Percentiles rank a stretch among this genome's conserved stretches.
These are phyloP conservation scores for Aureobasidium sp. DNA, from an alignment of 2,329 filamentous ascomycete species.

Conservation along the genomic window DNA sequence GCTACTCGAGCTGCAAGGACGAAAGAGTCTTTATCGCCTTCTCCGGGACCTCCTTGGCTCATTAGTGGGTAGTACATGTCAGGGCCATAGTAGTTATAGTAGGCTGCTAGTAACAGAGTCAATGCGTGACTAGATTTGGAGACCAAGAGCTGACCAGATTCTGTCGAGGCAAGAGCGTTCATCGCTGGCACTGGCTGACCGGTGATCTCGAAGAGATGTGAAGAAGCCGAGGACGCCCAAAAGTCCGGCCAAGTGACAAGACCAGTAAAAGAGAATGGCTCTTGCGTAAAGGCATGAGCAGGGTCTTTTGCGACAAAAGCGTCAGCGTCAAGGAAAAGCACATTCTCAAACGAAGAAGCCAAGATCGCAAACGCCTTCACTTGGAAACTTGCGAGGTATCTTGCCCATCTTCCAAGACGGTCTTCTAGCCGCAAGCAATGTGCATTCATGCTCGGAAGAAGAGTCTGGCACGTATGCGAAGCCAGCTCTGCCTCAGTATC, in stretches of 20 bases:
- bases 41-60: constrained; percentile 40
- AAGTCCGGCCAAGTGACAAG: constrained; percentile 45
- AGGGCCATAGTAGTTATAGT: constrained; percentile 45
- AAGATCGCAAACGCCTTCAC: constrained; percentile 44
- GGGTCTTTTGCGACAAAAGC: constrained; percentile 40
- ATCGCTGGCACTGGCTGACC: constrained; percentile 25
- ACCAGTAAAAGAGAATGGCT: constrained; percentile 36
- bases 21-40: constrained; percentile 48
- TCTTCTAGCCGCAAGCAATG: constrained; percentile 38
- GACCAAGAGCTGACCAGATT: constrained; percentile 41
- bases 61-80: constrained; percentile 40
- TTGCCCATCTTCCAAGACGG: constrained; percentile 27
- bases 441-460: constrained; percentile 38
- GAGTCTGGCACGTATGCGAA: constrained; percentile 34
- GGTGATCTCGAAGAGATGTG: constrained; percentile 34
- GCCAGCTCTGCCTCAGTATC: constrained; percentile 36
- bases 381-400: constrained; percentile 32
- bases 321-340: constrained; percentile 45
- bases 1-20: constrained; percentile 38
- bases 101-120: constrained; percentile 40
- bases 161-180: constrained; percentile 27
- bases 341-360: constrained; percentile 43
- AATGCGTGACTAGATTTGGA: constrained; percentile 36
- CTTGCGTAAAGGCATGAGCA: constrained; percentile 31
- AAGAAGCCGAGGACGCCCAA: constrained; percentile 35